Base-by-base conservation (phyloP, 1,284 basidiomycete species). In the Fistulinella cinereoalba region DNA sequence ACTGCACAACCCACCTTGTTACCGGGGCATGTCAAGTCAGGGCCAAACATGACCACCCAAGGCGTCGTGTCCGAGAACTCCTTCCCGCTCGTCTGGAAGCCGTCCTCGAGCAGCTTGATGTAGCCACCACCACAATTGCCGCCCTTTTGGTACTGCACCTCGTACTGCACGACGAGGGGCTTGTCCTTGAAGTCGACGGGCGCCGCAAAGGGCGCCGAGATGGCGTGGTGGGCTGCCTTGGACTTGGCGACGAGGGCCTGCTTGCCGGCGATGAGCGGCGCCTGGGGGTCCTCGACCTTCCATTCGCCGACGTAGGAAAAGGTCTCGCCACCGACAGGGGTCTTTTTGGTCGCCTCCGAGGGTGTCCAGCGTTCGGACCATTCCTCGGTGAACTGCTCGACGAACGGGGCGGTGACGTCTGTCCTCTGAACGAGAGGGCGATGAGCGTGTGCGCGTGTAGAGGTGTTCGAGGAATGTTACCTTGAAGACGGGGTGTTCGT, bases 41-140 rank as follows among this genome's bases (percentile, higher is more conserved):
- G 92, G 64, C 92, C 93, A 64, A 95, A 95, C 92, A 96, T 93
- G 75, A 97, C 81, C 6, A 91, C 91, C 89, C 94, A 98, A 46
- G 95, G 93, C n/a, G 94, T 97, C 71, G 91, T 90, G 73, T 97
- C 93, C 43, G 88, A 90, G 71, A 97, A 97, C 66, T 96, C 94
- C 72, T 92, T 90, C 50, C 91, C 91, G 53, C 81, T 86, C 48
- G 86, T 88, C 71, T 93, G 87, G 77, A 95, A 91, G 53, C 92
- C 93, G 63, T 92, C 84, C 64, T 90, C 86, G 43, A 99, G 83
- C 48, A 99, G 85, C 76, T 99, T 99, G 74, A 99, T 73, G 74
- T 99, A 99, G 33, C 97, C 97, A 74, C 97, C 97, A 71, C 97
- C 97, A 62, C 97, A 99, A 73, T 96, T 95, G 50, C 97, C 92